Conservation (phyloP, 179 eudicot species). For the Corrigiola litoralis region DNA sequence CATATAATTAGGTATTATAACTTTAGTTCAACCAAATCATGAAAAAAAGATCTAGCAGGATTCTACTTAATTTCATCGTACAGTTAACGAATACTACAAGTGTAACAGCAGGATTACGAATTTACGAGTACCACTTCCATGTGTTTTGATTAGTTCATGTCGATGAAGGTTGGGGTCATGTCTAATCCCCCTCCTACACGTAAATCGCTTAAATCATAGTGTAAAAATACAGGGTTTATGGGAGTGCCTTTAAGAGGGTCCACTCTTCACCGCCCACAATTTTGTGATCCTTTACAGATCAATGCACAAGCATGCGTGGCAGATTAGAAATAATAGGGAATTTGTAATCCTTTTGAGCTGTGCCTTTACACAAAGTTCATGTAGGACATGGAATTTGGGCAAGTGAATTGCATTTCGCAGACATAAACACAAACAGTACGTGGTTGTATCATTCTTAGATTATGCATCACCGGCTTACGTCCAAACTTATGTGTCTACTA, state of each 20-base stretch:
- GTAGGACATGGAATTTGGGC: neutral
- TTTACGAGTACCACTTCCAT: neutral
- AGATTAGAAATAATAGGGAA: neutral
- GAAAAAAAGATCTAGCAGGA: neutral
- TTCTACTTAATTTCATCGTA: neutral
- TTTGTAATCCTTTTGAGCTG: slow-evolving; percentile 7
- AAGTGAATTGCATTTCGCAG: too few species aligned
- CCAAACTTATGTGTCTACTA: slow-evolving; percentile 14
- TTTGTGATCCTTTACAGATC: slow-evolving; percentile 16
- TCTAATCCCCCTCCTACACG: too few species aligned
- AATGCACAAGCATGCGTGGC: slow-evolving; percentile 6
- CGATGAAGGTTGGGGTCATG: slow-evolving; percentile 5
- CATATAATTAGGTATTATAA: too few species aligned
- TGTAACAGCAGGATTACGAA: too few species aligned
- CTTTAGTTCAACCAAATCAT: too few species aligned
- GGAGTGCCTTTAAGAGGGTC: too few species aligned
- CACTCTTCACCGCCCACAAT: slow-evolving; percentile 19
- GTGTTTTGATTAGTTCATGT: slow-evolving; percentile 1
- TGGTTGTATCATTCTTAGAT: neutral
- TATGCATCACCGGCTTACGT: slow-evolving; percentile 14
- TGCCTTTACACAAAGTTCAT: neutral
- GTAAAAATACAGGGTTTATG: too few species aligned
- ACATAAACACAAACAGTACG: too few species aligned
- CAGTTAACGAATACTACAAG: neutral
- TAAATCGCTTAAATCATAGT: too few species aligned